These are phyloP conservation scores for Ceratobasidium sp. DNA, from an alignment of 1,284 basidiomycete species.

Conservation along the genomic window DNA sequence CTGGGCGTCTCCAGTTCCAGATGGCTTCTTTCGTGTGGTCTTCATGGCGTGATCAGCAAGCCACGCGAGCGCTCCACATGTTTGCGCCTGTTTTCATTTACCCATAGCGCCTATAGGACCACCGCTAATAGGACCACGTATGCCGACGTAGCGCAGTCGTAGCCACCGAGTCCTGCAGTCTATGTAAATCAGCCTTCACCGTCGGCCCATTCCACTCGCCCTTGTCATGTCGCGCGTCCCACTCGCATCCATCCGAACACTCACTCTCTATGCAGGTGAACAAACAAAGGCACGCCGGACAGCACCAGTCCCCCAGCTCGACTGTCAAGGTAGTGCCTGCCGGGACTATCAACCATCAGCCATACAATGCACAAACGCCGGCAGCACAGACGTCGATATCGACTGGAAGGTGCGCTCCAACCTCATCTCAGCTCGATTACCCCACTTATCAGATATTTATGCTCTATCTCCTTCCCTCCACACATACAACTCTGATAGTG, in stretches of 20 bases:
- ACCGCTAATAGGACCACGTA: constrained; percentile 19
- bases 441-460: neutral
- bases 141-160: constrained; percentile 2
- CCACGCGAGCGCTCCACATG: constrained; percentile 22
- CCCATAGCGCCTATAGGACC: neutral
- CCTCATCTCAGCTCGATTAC: constrained; percentile 19
- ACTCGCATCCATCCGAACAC: constrained; percentile 59
- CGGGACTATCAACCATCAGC: constrained; percentile 60
- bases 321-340: constrained; percentile 61
- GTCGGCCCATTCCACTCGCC: neutral
- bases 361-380: constrained; percentile 64
- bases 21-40: constrained; percentile 4
- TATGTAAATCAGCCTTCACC: neutral
- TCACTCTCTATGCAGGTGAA: constrained; percentile 61
- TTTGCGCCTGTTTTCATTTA: no score
- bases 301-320: constrained; percentile 62
- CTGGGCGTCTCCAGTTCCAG: constrained; percentile 64
- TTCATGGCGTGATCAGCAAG: constrained; percentile 27
- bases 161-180: neutral
- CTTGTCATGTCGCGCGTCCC: constrained; percentile 50
- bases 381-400: constrained; percentile 59
- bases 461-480: neutral
- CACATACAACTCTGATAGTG: no score
- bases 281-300: constrained; percentile 59
- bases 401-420: constrained; percentile 57